Conservation (phyloP, 768 basidiomycete genomes). For the Pholiota molesta region DNA sequence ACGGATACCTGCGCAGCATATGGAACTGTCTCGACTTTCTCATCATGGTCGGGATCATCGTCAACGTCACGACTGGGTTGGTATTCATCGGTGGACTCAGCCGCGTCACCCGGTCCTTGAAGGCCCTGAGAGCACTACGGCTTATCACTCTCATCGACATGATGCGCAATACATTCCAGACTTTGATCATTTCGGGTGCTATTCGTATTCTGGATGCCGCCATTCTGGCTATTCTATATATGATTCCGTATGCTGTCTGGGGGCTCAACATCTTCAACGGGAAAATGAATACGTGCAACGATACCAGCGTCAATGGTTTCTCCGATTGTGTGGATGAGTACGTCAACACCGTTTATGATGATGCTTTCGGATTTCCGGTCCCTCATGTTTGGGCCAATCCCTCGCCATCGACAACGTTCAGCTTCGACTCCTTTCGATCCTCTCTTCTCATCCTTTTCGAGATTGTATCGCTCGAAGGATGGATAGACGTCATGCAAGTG, state of each 20-base stretch:
- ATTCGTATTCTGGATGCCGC: constrained; percentile 87
- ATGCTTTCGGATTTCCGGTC: constrained; percentile 67
- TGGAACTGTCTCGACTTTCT: constrained; percentile 93
- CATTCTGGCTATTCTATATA: constrained; percentile 85
- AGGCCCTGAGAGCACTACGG: constrained; percentile 85
- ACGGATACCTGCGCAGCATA: constrained; percentile 87
- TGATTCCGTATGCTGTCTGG: constrained; percentile 94
- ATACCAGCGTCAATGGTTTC: constrained; percentile 55
- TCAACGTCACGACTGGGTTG: constrained; percentile 73
- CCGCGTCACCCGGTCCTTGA: constrained; percentile 82
- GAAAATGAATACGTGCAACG: constrained; percentile 84
- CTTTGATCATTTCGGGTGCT: constrained; percentile 85
- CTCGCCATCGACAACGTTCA: constrained; percentile 79
- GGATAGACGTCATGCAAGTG: constrained; percentile 90
- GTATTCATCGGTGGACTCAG: constrained; percentile 78
- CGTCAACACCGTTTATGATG: constrained; percentile 59
- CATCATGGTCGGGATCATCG: constrained; percentile 76
- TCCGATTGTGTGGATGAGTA: constrained; percentile 78
- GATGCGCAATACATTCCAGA: constrained; percentile 86
- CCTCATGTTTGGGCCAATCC: constrained; percentile 93
- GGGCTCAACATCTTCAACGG: constrained; percentile 93
- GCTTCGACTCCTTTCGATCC: constrained; percentile 84
- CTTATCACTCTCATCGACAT: constrained; percentile 87
- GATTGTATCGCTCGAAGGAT: constrained; percentile 94
- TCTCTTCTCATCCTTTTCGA: constrained; percentile 93